phyloP scores from a whole-genome alignment of 2,329 filamentous ascomycete genomes.

The Fusarium sp. region DNA sequence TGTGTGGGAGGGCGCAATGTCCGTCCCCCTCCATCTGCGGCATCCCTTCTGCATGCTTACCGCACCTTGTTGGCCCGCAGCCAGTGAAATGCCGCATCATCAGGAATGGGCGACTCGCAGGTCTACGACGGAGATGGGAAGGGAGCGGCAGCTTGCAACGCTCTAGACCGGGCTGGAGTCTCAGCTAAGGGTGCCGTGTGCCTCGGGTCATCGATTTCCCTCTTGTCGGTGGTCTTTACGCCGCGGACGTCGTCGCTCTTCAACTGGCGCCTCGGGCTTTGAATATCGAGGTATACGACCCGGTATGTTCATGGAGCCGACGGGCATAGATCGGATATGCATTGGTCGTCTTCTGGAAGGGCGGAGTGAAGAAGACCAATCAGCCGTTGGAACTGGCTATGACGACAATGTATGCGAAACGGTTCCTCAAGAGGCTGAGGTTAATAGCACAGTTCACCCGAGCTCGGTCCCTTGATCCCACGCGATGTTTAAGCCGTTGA shows the following conservation, averaged over 20 bases:
- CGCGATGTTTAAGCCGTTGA: neutral
- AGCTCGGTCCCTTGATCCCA: neutral
- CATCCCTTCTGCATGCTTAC: conserved; percentile 8
- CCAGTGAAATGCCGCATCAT: conserved; percentile 23
- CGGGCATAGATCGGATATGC: conserved; percentile 28
- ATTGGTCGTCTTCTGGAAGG: conserved; percentile 15
- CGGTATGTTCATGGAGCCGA: conserved; percentile 7
- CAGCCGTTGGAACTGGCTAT: conserved; percentile 7
- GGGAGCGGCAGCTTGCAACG: conserved; percentile 10
- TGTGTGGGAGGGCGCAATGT: neutral
- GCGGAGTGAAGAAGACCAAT: conserved; percentile 17
- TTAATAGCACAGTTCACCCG: neutral
- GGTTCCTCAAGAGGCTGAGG: neutral
- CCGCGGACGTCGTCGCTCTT: neutral
- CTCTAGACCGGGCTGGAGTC: conserved; percentile 20
- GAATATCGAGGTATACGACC: conserved; percentile 2
- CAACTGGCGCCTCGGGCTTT: conserved; percentile 1
- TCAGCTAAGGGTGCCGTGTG: conserved; percentile 5
- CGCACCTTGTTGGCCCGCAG: conserved; percentile 29
- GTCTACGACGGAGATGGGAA: conserved; percentile 12
- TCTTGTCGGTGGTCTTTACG: conserved; percentile 3
- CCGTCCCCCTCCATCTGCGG: conserved; percentile 6
- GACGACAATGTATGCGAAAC: conserved; percentile 7
- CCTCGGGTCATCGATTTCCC: conserved; percentile 1
- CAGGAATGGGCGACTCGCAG: conserved; percentile 5